Percentiles rank a stretch among this genome's conserved stretches.
Conservation (phyloP, 2,329 filamentous ascomycete genomes). For the Talaromyces pinophilus region DNA sequence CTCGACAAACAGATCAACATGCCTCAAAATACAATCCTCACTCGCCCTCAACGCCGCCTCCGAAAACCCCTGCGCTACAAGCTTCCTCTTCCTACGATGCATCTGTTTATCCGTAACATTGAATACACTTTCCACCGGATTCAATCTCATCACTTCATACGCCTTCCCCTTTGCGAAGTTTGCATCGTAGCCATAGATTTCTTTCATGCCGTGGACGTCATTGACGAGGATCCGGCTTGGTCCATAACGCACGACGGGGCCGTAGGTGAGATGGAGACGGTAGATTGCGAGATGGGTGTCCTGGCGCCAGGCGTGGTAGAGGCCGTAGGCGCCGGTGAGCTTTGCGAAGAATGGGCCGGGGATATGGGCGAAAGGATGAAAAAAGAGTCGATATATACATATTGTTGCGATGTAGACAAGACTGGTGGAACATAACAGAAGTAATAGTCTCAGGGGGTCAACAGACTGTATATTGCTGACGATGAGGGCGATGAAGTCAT, state of each 20-base stretch:
- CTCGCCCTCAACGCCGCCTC: slow-evolving; percentile 18
- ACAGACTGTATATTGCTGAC: background rate
- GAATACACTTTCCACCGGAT: slow-evolving; percentile 13
- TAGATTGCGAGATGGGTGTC: slow-evolving; percentile 15
- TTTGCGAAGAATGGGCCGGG: slow-evolving; percentile 16
- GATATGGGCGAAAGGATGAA: slow-evolving; percentile 16
- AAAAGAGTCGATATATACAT: slow-evolving; percentile 18
- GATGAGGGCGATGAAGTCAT: background rate
- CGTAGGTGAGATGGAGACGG: slow-evolving; percentile 5
- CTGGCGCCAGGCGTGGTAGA: slow-evolving; percentile 19
- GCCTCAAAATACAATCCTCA: slow-evolving; percentile 12
- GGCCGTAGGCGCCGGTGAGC: slow-evolving; percentile 10
- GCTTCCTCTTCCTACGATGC: slow-evolving; percentile 18
- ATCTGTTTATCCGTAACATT: slow-evolving; percentile 17
- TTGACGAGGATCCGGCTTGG: slow-evolving; percentile 17
- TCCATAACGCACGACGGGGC: slow-evolving; percentile 12
- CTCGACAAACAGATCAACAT: slow-evolving; percentile 10
- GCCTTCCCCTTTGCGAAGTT: slow-evolving; percentile 11
- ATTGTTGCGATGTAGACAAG: slow-evolving; percentile 1
- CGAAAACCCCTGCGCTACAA: slow-evolving; percentile 17
- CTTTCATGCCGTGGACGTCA: slow-evolving; percentile 11
- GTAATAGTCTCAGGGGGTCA: background rate
- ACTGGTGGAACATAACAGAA: background rate
- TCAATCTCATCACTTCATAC: slow-evolving; percentile 11
- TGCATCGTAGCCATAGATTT: slow-evolving; percentile 12